These are phyloP conservation scores for Hanseniaspora hatyaiensis DNA, from an alignment of 805 yeast genomes.

Conservation along the genomic window DNA sequence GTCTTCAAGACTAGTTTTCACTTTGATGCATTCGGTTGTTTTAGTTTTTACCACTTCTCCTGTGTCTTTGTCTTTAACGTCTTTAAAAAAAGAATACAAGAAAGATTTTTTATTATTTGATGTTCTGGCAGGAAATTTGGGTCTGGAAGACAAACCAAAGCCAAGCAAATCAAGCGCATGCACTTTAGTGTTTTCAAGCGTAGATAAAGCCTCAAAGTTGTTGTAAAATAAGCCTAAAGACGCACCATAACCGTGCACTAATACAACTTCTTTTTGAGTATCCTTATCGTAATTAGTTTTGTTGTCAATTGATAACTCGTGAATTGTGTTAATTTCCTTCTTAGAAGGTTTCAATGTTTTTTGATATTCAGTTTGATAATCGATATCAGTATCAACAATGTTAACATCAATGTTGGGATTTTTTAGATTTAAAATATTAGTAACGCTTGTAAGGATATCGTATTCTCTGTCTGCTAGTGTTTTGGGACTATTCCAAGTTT, in stretches of 20 bases:
- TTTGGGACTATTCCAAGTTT: conserved; percentile 35
- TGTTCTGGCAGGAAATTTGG: conserved; percentile 70
- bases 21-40: conserved; percentile 17
- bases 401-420: conserved; percentile 34
- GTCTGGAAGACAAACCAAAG: conserved; percentile 80
- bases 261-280: conserved; percentile 11
- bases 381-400: conserved; percentile 46
- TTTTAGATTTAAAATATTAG: conserved; percentile 48
- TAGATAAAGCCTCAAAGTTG: conserved; percentile 44
- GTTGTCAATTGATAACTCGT: conserved; percentile 58
- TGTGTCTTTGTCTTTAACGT: conserved; percentile 48
- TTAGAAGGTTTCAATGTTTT: background rate
- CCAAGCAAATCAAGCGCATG: conserved; percentile 86
- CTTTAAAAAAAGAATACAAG: conserved; percentile 48
- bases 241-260: conserved; percentile 93
- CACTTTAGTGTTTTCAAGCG: conserved; percentile 50
- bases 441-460: conserved; percentile 43
- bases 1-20: conserved; percentile 23
- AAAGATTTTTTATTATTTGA: conserved; percentile 62
- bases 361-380: conserved; percentile 11
- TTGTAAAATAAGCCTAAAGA: conserved; percentile 75
- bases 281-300: conserved; percentile 22
- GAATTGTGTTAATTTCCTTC: conserved; percentile 40
- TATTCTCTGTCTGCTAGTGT: conserved; percentile 34
- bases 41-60: conserved; percentile 41